Base-by-base conservation (phyloP, 2,329 filamentous ascomycete genomes). In the Aspergillus spinulosporus region DNA sequence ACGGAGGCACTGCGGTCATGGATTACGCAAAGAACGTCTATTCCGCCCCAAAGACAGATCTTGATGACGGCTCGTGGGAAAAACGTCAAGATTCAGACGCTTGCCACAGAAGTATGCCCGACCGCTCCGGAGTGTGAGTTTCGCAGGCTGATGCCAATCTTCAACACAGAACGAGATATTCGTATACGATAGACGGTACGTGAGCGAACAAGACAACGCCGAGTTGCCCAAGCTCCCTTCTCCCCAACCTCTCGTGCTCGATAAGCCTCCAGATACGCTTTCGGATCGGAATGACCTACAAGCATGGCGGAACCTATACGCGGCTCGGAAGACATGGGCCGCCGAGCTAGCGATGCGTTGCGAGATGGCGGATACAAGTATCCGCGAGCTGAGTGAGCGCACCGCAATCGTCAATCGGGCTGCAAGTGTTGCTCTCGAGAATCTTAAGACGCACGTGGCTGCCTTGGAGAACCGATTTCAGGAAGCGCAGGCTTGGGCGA, bases 261-360 rank as follows among this genome's bases (percentile, higher is more conserved):
- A 79, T 21, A 77, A 78, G 29, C 79, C 84, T 40, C 94, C 94
- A n/a, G 92, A 96, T 72, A 88, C 86, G 42, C 88, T 96, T 64
- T 81, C 87, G 43, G 86, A 92, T 67, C 87, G 90, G 59, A 90
- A 88, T 59, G 88, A 92, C 60, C 80, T 97, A 54, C 82, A 87
- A 66, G 88, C 92, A 84, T 99, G 94, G 93, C 89, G 91, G 70
- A 84, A 87, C 44, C 80, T 97, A 21, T 97, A 94, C 78, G 88
- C 87, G 72, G 83, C 87, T 57, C 87, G 94, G 57, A 85, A 88
- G 65, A 81, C 83, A 63, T 99, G 94, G 94, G 89, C 92, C 0
- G 76, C 87, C 52, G 80, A 80, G 39, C 76, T 95, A 34, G 82
- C 88, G 5, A 84, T 87, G 28, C 86, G 88, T 63, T 93, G 90